Evolutionary conservation across 2,329 filamentous ascomycete species (phyloP).

Genomic region (Eutypella sp.): DNA sequence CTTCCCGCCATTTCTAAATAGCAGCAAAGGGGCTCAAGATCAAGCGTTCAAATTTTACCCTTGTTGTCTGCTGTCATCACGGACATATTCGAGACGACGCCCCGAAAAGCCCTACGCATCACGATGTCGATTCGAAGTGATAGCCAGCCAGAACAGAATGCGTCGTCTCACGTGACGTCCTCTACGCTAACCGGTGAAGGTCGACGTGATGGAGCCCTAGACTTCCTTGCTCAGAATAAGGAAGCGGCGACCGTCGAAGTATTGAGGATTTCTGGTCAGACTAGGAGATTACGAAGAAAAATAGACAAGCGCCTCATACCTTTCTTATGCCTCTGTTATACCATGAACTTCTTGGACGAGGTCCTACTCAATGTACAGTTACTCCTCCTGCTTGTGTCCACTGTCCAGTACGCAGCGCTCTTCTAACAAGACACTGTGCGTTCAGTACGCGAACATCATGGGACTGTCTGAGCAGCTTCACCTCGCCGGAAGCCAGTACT

Average conservation of each 20-base stretch:
- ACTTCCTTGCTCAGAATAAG: background rate
- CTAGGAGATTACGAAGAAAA: background rate
- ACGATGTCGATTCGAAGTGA: too few species aligned
- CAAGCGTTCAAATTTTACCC: too few species aligned
- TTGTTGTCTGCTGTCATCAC: too few species aligned
- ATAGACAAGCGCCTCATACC: background rate
- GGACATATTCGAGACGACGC: too few species aligned
- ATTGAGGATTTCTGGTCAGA: background rate
- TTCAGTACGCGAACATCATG: slow-evolving; percentile 59
- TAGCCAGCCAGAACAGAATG: too few species aligned
- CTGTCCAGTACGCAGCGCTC: too few species aligned
- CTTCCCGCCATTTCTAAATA: too few species aligned
- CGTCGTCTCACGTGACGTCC: too few species aligned
- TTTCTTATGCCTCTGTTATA: background rate
- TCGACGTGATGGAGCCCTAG: background rate
- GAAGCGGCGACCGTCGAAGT: background rate
- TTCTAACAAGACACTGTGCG: slow-evolving; percentile 34
- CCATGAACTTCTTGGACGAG: slow-evolving; percentile 51
- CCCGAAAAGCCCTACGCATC: too few species aligned
- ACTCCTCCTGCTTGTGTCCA: too few species aligned
- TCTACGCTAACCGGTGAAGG: background rate
- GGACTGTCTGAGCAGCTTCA: slow-evolving; percentile 50
- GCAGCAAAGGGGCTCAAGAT: too few species aligned
- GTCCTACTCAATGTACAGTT: slow-evolving; percentile 53
- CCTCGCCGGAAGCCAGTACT: slow-evolving; percentile 56